These are phyloP conservation scores for Schizothecium vesticola DNA, from an alignment of 495 filamentous ascomycete species.

Conservation along the genomic window DNA sequence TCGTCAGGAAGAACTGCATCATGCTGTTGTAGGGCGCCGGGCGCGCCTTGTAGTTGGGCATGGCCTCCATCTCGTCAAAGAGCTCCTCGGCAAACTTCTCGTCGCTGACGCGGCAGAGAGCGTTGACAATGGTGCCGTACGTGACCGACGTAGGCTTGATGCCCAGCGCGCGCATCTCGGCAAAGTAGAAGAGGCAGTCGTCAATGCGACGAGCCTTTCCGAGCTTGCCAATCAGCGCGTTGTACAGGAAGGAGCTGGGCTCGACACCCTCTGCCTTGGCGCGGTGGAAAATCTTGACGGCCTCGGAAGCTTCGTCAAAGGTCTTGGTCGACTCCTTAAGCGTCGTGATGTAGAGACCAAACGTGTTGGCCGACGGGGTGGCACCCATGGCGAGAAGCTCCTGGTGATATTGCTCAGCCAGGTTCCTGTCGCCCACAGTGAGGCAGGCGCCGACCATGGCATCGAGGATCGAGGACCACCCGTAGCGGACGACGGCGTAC, in stretches of 20 bases:
- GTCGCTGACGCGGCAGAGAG: constrained; percentile 92
- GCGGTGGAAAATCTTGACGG: constrained; percentile 92
- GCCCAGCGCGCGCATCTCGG: constrained; percentile 87
- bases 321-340: constrained; percentile 94
- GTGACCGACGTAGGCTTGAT: constrained; percentile 96
- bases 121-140: constrained; percentile 97
- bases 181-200: constrained; percentile 96
- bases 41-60: constrained; percentile 97
- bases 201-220: constrained; percentile 96
- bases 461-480: constrained; percentile 91
- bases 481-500: constrained; percentile 79
- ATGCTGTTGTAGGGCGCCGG: constrained; percentile 97
- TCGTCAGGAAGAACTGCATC: constrained; percentile 98
- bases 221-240: constrained; percentile 95
- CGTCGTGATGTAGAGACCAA: constrained; percentile 96
- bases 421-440: constrained; percentile 67
- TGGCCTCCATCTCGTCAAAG: constrained; percentile 98
- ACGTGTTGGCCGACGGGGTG: constrained; percentile 93
- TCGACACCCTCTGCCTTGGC: constrained; percentile 92
- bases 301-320: constrained; percentile 94
- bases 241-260: constrained; percentile 95
- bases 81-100: constrained; percentile 96
- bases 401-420: constrained; percentile 82
- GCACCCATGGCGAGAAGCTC: constrained; percentile 82
- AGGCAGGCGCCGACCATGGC: constrained; percentile 94